Evolutionary conservation across 768 basidiomycete species (phyloP), one percentile per base, ranked within the genome.

Genomic region (Xerocomellus amylosporus): DNA sequence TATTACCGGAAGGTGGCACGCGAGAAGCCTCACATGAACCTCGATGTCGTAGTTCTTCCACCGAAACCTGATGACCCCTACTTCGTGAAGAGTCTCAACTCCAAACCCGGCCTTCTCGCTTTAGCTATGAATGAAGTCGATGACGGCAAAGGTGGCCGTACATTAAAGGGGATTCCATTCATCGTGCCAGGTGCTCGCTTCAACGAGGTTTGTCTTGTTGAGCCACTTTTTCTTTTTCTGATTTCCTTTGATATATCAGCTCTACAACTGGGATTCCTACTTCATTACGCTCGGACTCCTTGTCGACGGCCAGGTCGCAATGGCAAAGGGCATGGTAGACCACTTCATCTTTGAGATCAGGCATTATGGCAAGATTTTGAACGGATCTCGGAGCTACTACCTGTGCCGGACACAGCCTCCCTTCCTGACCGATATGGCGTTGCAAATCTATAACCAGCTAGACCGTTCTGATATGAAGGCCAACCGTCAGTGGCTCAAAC

Each of bases 341-440:
- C 96, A 99, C 71, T 99, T 98, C 75, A 90, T 97, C 67, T 99
- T 98, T 69, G 93, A 98, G 78, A 97, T 99, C 78, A 93, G 86
- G 75, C 91, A 97, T 73, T 97, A 97, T 68, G 90, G 90, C 76
- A 95, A 96, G 74, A 94, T 95, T 64, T 75, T 98, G 60, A 99
- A 99, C 70, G 96, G 96, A 58, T 95, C 88, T 72, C 88, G 96
- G 64, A 91, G 90, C 68, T 88, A 86, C 81, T 99, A 99, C 71
- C 84, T 99, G 53, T 91, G 90, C 70, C 88, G 96, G 58, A 90
- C 93, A 13, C 96, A 99, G 69, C 96, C 96, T 30, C 96, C 96
- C 2, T 99, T 99, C 88, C 80, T 98, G 44, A 98, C 96, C 42
- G 96, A 99, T 71, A 93, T 99, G 87, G 93, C 95, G 0, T 79